Evolutionary conservation across 2,329 filamentous ascomycete species (phyloP).

Genomic region (Microsporum canis): DNA sequence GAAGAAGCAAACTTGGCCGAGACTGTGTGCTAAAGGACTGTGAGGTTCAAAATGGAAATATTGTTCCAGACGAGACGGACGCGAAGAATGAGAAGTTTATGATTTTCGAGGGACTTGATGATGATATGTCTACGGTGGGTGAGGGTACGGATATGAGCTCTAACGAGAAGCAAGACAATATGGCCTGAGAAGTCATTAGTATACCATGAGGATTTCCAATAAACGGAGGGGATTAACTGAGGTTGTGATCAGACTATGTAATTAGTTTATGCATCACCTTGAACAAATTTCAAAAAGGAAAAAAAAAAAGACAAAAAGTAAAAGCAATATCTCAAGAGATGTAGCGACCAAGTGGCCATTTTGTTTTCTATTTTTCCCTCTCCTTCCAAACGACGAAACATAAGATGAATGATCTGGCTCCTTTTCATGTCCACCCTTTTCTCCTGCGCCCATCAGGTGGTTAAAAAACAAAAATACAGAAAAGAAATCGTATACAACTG

Average conservation of each 20-base stretch:
- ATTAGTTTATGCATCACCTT: neutral
- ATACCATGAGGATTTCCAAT: too few relatives aligned
- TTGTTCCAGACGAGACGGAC: conserved; percentile 66
- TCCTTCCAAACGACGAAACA: neutral
- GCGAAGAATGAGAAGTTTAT: conserved; percentile 54
- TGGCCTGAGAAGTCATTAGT: neutral
- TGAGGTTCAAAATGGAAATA: conserved; percentile 76
- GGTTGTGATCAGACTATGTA: neutral
- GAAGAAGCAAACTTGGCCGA: conserved; percentile 70
- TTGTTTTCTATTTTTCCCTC: neutral
- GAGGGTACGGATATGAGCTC: conserved; percentile 17
- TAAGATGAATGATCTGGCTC: neutral
- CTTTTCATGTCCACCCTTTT: neutral
- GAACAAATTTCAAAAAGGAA: neutral
- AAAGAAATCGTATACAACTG: neutral
- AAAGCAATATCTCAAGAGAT: too few relatives aligned
- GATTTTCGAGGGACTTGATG: conserved; percentile 38
- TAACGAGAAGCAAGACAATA: conserved; percentile 6
- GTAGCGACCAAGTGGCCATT: too few relatives aligned
- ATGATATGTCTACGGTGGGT: conserved; percentile 19
- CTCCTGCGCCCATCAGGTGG: neutral
- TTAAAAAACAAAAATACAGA: neutral
- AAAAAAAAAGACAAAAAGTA: neutral
- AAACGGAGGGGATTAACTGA: too few relatives aligned
- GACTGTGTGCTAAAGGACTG: conserved; percentile 72